phyloP scores from a whole-genome alignment of 805 yeast species.

The Myxozyma lipomycoides region DNA sequence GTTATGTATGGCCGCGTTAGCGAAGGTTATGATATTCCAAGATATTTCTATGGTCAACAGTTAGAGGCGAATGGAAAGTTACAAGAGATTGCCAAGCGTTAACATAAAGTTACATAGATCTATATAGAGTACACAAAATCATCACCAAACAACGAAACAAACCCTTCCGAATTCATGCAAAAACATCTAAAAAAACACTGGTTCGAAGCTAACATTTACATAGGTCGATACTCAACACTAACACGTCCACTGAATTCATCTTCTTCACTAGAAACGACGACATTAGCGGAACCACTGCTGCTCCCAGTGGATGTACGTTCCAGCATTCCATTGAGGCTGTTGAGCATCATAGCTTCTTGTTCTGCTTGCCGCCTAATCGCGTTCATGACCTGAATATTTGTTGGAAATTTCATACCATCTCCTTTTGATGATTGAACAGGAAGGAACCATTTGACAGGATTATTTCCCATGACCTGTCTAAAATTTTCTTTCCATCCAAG shows the following conservation, averaged over 20 bases:
- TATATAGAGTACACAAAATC: too few relatives aligned
- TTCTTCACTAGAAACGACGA: slow-evolving; percentile 12
- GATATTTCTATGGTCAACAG: slow-evolving; percentile 42
- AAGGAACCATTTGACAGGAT: slow-evolving; percentile 63
- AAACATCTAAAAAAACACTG: neutral
- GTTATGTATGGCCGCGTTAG: slow-evolving; percentile 45
- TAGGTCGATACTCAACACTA: slow-evolving; percentile 24
- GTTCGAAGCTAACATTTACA: neutral
- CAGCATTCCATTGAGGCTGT: slow-evolving; percentile 14
- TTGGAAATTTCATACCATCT: slow-evolving; percentile 36
- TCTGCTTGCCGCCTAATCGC: slow-evolving; percentile 36
- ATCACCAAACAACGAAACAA: neutral
- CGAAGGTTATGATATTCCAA: slow-evolving; percentile 45
- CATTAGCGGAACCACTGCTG: slow-evolving; percentile 1
- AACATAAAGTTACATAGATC: neutral
- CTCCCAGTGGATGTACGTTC: neutral
- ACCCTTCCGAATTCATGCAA: neutral
- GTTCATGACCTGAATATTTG: slow-evolving; percentile 32
- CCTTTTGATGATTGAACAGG: slow-evolving; percentile 51
- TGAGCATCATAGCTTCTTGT: slow-evolving; percentile 32
- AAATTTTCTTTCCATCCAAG: slow-evolving; percentile 63
- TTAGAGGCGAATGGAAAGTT: slow-evolving; percentile 12
- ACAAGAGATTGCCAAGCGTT: neutral
- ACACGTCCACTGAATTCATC: slow-evolving; percentile 24
- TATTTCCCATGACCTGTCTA: slow-evolving; percentile 67